These are phyloP conservation scores for Solanum chiquidenum DNA, from an alignment of 257 asterid species.

Conservation along the genomic window DNA sequence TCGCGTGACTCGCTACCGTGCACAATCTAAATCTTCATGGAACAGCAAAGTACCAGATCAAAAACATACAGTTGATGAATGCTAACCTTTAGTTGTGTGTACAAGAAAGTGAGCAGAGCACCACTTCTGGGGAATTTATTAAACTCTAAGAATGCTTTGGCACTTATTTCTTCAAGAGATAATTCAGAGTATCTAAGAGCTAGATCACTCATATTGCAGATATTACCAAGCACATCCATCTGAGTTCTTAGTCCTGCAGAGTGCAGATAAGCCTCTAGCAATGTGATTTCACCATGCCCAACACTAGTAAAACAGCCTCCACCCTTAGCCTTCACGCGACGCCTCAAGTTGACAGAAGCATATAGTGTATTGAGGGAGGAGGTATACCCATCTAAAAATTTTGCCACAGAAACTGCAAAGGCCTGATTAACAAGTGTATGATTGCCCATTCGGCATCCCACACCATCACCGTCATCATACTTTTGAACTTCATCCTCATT, in stretches of 20 bases:
- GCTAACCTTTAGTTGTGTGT: conserved; percentile 80
- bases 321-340: conserved; percentile 25
- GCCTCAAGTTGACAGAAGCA: conserved; percentile 70
- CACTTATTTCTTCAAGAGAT: conserved; percentile 43
- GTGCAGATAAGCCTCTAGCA: conserved; percentile 85
- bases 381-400: conserved; percentile 60
- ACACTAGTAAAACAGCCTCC: conserved; percentile 71
- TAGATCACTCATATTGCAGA: conserved; percentile 63
- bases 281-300: conserved; percentile 68
- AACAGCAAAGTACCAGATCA: not conserved
- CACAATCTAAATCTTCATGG: not conserved
- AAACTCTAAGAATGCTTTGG: conserved; percentile 46
- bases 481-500: conserved; percentile 14
- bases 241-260: conserved; percentile 65
- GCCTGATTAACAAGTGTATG: conserved; percentile 77
- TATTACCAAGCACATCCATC: conserved; percentile 82
- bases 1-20: not conserved
- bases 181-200: conserved; percentile 39
- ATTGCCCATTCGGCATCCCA: conserved; percentile 8
- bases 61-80: not conserved
- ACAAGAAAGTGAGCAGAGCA: conserved; percentile 66
- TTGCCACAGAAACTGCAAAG: conserved; percentile 81
- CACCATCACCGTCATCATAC: conserved; percentile 16
- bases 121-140: conserved; percentile 68
- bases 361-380: conserved; percentile 74